Base-by-base conservation (phyloP, 352 stramenopile species). In the Globisporangium megalacanthum region DNA sequence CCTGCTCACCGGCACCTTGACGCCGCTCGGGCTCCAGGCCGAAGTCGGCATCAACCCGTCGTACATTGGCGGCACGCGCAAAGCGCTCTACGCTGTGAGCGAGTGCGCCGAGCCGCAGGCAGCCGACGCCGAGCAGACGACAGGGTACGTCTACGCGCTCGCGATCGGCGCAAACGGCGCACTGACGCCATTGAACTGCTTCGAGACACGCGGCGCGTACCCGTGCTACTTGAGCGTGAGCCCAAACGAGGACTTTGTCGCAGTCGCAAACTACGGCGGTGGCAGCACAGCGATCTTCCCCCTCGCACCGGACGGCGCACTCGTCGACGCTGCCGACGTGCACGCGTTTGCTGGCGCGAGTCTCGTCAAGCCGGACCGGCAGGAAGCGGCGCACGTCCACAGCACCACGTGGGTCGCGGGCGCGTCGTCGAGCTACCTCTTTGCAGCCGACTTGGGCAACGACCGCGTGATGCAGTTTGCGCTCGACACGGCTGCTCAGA, bases 311-410 rank as follows among this genome's bases (percentile, higher is more conserved):
- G 75, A 92, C 52, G 84, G 82, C 13, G 81, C 79, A 20, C 64
- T 94, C 19, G 58, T 39, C 6, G 49, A 64, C 10, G 61, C 68
- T 0, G 71, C 67, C 8, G 73, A 88, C 60, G 55, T 79, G 39
- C 69, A 83, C 42, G 49, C 64, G 36, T 89, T 82, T 51, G 25
- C 68, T 6, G 76, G 75, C 5, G 66, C 62, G 17, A 88, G 73
- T 45, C 44, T 72, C 19, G 81, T 67, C 9, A 69, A 77, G 25
- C 73, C 77, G 0, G 75, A 84, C 42, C 80, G 82, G 36, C 84
- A 92, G 59, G 81, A 94, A 41, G 82, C 79, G 4, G 67, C 84
- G 0, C 84, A 94, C 57, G 58, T 89, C 45, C 84, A 94, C 68
- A 92, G 81, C 57, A 79, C 78, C 33, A 79, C 65, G n/a, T 94